Evolutionary conservation across 148 eudicot species (phyloP), one percentile per base, ranked within the genome.

Genomic region (Rhododendron ovatum): DNA sequence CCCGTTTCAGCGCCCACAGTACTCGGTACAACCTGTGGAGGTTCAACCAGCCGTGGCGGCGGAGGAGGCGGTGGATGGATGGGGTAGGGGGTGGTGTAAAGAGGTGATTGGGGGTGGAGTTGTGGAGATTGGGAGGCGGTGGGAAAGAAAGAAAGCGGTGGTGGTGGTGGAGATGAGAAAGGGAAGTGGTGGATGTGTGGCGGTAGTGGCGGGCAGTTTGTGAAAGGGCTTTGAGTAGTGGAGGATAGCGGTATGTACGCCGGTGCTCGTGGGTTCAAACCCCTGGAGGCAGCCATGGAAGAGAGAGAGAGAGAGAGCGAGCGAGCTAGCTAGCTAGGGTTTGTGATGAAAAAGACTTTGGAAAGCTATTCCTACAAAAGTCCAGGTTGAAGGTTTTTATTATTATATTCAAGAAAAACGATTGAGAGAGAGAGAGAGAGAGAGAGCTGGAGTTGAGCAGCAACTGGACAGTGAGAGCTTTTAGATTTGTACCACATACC

Each of bases 191-290:
- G 15, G 17, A 39, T 45, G 55, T 47, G 55, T 9, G 3, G 53
- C 8, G 30, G 3, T 1, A 26, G 37, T 14, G 59, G 82, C 11
- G 57, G 82, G 43, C 26, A 5, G 59, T 80, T 18, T 26, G 83
- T 6, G 63, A 13, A 51, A 80, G 12, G 63, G 39, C 41, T 11
- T 48, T 69, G 37, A 28, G 6, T 48, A 2, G 20, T 14, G 53
- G 2, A 28, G 24, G 82, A 80, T 26, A 80, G 7, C 15, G 82
- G 82, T 5, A 51, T 80, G 12, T 80, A 80, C 1, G 30, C 12
- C 0, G 83, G 83, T 15, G 83, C 83, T 30, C 2, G n/a, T 0
- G 83, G 83, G 83, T 80, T 80, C 63, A 80, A 51, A 51, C 63
- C 41, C 24, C 11, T 79, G 82, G 59, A 15, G 7, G 57, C 20